phyloP scores from a whole-genome alignment of 1,284 basidiomycete genomes.

The Ustilago lituana region DNA sequence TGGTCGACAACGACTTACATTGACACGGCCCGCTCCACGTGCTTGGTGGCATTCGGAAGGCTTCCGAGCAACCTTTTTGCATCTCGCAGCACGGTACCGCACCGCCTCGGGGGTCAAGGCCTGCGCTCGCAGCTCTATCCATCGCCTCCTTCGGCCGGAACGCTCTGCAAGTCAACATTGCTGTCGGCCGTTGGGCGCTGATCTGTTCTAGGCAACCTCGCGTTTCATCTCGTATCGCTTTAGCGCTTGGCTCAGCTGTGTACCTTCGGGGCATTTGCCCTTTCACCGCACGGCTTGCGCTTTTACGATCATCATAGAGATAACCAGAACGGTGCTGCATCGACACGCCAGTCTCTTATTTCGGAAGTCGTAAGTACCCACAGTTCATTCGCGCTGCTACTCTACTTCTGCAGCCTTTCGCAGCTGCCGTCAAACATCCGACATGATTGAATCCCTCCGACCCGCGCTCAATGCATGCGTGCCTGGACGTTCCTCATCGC shows the following conservation, averaged over 20 bases:
- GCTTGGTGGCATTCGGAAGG: no score
- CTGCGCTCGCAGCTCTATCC: no score
- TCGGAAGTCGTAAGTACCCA: slow-evolving; percentile 34
- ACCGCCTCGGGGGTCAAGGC: no score
- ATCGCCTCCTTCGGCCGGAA: no score
- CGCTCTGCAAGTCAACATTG: no score
- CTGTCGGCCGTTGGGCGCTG: no score
- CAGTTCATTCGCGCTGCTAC: slow-evolving; percentile 6
- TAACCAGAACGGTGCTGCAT: background rate
- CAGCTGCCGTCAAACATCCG: background rate
- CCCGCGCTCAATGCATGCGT: slow-evolving; percentile 1
- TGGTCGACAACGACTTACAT: no score
- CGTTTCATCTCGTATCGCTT: slow-evolving; percentile 1
- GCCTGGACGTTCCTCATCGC: background rate
- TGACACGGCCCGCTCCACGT: no score
- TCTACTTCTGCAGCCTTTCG: background rate
- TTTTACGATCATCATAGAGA: slow-evolving; percentile 18
- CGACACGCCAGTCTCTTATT: background rate
- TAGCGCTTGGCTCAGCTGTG: background rate
- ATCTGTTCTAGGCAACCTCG: no score
- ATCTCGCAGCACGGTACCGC: no score
- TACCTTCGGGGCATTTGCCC: background rate
- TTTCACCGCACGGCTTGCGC: slow-evolving; percentile 5
- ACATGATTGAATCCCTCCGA: background rate
- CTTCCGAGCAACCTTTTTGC: no score